Percentiles rank a stretch among this genome's conserved stretches.
Evolutionary conservation across 2,329 filamentous ascomycete genomes (phyloP).

Genomic region (Apiospora pterosperma): DNA sequence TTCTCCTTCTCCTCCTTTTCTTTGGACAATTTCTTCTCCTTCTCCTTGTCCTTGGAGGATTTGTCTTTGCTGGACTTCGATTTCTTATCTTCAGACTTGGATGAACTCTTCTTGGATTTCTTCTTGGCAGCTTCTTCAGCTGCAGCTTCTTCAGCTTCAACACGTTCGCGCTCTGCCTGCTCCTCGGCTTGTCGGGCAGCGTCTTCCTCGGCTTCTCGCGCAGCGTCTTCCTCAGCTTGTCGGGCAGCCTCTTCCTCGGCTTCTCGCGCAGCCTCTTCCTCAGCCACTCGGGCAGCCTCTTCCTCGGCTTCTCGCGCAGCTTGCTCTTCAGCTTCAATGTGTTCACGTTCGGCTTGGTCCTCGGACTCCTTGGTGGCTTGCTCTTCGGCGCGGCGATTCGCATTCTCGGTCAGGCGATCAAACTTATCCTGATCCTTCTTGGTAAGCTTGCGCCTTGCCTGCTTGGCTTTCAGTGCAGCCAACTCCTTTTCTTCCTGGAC

Average conservation of each 20-base stretch:
- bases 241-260: slow-evolving; percentile 24
- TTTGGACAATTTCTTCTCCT: slow-evolving; percentile 16
- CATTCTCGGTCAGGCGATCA: slow-evolving; percentile 40
- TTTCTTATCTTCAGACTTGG: slow-evolving; percentile 28
- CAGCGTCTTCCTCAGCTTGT: slow-evolving; percentile 25
- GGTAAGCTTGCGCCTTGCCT: slow-evolving; percentile 37
- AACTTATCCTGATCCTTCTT: background rate
- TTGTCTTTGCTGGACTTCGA: slow-evolving; percentile 29
- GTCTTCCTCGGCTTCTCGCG: slow-evolving; percentile 19
- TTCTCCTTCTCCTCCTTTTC: slow-evolving; percentile 24
- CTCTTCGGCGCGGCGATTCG: slow-evolving; percentile 37
- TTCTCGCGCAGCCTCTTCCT: slow-evolving; percentile 14
- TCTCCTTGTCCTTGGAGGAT: slow-evolving; percentile 25
- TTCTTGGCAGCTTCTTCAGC: slow-evolving; percentile 8
- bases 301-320: slow-evolving; percentile 13
- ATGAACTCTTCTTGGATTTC: slow-evolving; percentile 38
- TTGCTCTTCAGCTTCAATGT: slow-evolving; percentile 30
- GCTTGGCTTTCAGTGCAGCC: slow-evolving; percentile 42
- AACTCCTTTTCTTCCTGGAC: slow-evolving; percentile 10
- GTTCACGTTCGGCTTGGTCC: slow-evolving; percentile 24
- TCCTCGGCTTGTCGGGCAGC: slow-evolving; percentile 22
- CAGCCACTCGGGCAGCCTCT: slow-evolving; percentile 18
- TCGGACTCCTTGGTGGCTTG: slow-evolving; percentile 14
- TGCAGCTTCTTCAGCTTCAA: slow-evolving; percentile 22
- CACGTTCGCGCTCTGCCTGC: slow-evolving; percentile 20